Evolutionary conservation across 2,329 filamentous ascomycete species (phyloP).

Genomic region (Fusarium sp.): DNA sequence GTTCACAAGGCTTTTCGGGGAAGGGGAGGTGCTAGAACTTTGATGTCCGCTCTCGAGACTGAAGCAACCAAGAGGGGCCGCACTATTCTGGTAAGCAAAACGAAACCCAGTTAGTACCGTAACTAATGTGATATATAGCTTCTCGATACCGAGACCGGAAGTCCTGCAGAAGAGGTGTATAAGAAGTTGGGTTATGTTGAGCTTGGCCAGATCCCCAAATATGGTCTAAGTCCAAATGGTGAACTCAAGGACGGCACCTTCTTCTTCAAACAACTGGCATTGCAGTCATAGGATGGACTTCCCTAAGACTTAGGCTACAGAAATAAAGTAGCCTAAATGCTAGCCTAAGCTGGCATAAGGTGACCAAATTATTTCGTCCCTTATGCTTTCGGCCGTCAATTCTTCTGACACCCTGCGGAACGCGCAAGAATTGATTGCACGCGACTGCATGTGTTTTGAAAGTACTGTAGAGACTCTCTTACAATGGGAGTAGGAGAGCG

Average conservation of each 20-base stretch:
- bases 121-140: constrained; percentile 51
- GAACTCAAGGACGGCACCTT: constrained; percentile 64
- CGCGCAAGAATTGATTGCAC: not conserved
- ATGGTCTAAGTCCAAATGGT: constrained; percentile 62
- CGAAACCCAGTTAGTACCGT: not conserved
- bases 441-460: not conserved
- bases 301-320: too few species aligned
- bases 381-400: too few species aligned
- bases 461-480: constrained; percentile 34
- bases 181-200: constrained; percentile 67
- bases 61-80: constrained; percentile 63
- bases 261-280: constrained; percentile 67
- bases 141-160: constrained; percentile 65
- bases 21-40: constrained; percentile 62
- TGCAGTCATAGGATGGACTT: constrained; percentile 45
- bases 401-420: too few species aligned
- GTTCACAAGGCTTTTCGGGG: constrained; percentile 64
- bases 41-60: constrained; percentile 67
- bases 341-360: too few species aligned
- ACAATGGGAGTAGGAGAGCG: constrained; percentile 34
- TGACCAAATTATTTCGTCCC: too few species aligned
- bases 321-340: too few species aligned
- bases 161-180: constrained; percentile 65
- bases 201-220: constrained; percentile 67
- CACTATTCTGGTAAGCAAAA: constrained; percentile 63